A percentile compares a stretch with the other conserved stretches of the same genome.
phyloP scores from a whole-genome alignment of 2,329 filamentous ascomycete species.

The Diplodia intermedia region DNA sequence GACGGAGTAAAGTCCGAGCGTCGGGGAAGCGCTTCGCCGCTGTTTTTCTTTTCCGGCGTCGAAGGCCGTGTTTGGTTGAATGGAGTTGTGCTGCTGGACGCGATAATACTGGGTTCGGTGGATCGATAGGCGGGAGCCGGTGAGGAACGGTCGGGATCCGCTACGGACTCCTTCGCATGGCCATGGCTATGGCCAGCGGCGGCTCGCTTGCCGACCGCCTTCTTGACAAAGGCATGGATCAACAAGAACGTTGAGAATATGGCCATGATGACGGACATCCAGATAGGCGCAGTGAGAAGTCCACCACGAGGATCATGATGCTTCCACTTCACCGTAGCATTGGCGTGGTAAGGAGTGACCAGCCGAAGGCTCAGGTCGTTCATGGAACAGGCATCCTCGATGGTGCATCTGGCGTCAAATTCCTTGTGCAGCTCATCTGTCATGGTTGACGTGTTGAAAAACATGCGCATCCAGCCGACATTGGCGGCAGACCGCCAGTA shows the following conservation, averaged over 20 bases:
- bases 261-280: constrained; percentile 44
- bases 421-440: constrained; percentile 41
- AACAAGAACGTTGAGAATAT: constrained; percentile 42
- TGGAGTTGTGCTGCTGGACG: constrained; percentile 21
- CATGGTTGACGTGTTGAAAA: constrained; percentile 58
- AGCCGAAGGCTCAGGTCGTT: constrained; percentile 46
- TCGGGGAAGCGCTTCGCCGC: constrained; percentile 23
- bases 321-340: constrained; percentile 42
- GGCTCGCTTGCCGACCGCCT: constrained; percentile 37
- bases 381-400: constrained; percentile 46
- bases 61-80: constrained; percentile 27
- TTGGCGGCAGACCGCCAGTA: constrained; percentile 49
- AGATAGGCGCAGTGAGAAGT: constrained; percentile 43
- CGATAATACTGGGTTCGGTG: constrained; percentile 21
- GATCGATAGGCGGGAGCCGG: constrained; percentile 25
- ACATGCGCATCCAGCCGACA: constrained; percentile 56
- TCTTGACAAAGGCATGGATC: constrained; percentile 43
- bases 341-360: constrained; percentile 39
- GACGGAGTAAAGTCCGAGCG: constrained; percentile 28
- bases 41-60: constrained; percentile 27
- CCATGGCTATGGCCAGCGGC: constrained; percentile 27
- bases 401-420: constrained; percentile 43
- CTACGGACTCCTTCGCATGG: constrained; percentile 1
- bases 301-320: constrained; percentile 39
- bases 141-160: constrained; percentile 20